These are phyloP conservation scores for Tetrapisispora pingtungensis DNA, from an alignment of 805 yeast species.

Conservation along the genomic window DNA sequence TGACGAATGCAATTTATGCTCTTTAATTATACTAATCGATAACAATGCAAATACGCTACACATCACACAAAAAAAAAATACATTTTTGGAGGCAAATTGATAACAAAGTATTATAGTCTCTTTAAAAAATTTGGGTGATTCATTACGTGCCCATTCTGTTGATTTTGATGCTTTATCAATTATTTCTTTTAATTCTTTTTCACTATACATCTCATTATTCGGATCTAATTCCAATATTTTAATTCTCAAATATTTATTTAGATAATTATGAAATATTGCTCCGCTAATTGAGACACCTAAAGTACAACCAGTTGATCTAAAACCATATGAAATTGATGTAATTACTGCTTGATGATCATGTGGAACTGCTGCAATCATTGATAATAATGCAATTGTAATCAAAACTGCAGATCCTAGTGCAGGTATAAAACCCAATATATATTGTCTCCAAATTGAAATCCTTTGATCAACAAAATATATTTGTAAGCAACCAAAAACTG, in stretches of 20 bases:
- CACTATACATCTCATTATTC: conserved; percentile 30
- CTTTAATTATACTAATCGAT: conserved; percentile 41
- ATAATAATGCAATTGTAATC: conserved; percentile 42
- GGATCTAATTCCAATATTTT: conserved; percentile 24
- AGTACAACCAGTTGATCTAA: conserved; percentile 80
- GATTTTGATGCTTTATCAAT: conserved; percentile 46
- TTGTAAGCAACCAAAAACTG: conserved; percentile 2
- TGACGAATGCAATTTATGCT: conserved; percentile 46
- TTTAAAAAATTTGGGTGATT: conserved; percentile 45
- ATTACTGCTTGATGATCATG: conserved; percentile 65
- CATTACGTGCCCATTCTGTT: conserved; percentile 40
- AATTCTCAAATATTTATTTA: conserved; percentile 24
- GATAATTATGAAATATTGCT: conserved; percentile 45
- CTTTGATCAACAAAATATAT: conserved; percentile 18
- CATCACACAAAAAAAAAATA: conserved; percentile 37
- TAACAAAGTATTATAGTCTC: conserved; percentile 42
- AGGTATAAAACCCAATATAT: conserved; percentile 36
- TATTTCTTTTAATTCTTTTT: conserved; percentile 32
- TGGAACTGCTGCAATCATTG: conserved; percentile 67
- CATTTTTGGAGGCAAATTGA: conserved; percentile 41
- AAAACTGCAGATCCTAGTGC: conserved; percentile 48
- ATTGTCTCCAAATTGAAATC: conserved; percentile 35
- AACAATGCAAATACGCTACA: conserved; percentile 26
- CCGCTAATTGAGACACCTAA: conserved; percentile 65
- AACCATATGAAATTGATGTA: conserved; percentile 83